Percentiles rank a stretch among this genome's conserved stretches.
Conservation (phyloP, 768 basidiomycete genomes). For the Russula ochroleuca region DNA sequence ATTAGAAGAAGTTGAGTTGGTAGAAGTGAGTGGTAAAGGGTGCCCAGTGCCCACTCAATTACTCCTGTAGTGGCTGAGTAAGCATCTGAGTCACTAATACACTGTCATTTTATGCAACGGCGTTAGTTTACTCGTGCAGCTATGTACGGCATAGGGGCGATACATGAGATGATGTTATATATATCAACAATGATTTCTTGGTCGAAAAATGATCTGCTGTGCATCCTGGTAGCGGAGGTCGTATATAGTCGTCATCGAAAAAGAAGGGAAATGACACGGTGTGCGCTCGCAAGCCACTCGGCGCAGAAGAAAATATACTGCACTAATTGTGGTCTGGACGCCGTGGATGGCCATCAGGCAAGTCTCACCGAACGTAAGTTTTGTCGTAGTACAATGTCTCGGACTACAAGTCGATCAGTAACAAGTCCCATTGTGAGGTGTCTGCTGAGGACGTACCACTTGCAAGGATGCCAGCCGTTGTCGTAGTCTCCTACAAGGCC, state of each 20-base stretch:
- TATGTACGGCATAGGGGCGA: conserved; percentile 6
- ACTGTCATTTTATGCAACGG: background rate
- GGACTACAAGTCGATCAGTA: conserved; percentile 23
- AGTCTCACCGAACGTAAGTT: conserved; percentile 25
- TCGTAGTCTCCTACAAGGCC: conserved; percentile 52
- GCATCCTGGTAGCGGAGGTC: background rate
- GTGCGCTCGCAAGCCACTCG: background rate
- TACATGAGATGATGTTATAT: conserved; percentile 11
- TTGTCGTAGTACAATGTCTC: conserved; percentile 28
- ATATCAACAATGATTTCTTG: conserved; percentile 5
- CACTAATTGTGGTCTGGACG: background rate
- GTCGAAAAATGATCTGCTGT: background rate
- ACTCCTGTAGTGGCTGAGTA: conserved; percentile 10
- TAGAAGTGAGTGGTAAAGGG: background rate
- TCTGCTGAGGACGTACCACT: conserved; percentile 48
- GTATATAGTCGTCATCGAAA: conserved; percentile 4
- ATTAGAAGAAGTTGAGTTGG: background rate
- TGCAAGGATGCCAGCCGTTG: conserved; percentile 71
- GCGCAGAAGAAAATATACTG: background rate
- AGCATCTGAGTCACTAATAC: conserved; percentile 8
- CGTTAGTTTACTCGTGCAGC: conserved; percentile 1
- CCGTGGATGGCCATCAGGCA: conserved; percentile 5
- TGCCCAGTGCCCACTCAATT: background rate
- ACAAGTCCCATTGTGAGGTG: background rate
- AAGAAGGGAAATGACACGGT: background rate